phyloP scores from a whole-genome alignment of 306 rosid species.

The Amphicarpaea edgeworthii region DNA sequence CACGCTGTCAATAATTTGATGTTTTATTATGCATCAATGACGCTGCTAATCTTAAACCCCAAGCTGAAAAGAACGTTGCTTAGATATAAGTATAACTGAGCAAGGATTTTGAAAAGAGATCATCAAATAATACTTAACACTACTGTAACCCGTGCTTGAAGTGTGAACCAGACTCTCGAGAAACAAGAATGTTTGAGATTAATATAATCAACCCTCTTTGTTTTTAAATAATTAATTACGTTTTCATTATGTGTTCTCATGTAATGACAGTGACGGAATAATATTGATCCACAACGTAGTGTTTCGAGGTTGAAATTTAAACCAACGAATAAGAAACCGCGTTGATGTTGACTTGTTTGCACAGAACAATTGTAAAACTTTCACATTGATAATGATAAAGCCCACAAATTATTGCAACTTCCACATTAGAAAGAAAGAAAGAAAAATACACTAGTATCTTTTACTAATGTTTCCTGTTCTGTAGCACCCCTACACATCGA shows the following conservation, averaged over 20 bases:
- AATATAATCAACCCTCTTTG: too few species aligned
- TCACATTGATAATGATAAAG: slow-evolving; percentile 1
- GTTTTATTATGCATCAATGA: slow-evolving; percentile 5
- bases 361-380: neutral
- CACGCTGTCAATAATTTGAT: slow-evolving; percentile 15
- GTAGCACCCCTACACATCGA: slow-evolving; percentile 42
- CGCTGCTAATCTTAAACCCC: neutral
- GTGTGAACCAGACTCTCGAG: neutral
- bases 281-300: neutral
- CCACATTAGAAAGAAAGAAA: neutral
- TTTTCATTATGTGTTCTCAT: neutral
- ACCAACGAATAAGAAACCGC: slow-evolving; percentile 38
- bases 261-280: neutral
- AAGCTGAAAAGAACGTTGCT: slow-evolving; percentile 15
- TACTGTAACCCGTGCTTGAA: neutral
- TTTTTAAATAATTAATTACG: neutral
- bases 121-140: neutral
- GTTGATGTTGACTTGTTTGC: slow-evolving; percentile 47
- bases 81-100: neutral
- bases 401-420: slow-evolving; percentile 1
- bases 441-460: neutral
- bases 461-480: slow-evolving; percentile 40
- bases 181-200: neutral
- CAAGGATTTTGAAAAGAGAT: neutral
- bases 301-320: slow-evolving; percentile 1